phyloP scores from a whole-genome alignment of 129 eudicot species.

The Escallonia rubra region DNA sequence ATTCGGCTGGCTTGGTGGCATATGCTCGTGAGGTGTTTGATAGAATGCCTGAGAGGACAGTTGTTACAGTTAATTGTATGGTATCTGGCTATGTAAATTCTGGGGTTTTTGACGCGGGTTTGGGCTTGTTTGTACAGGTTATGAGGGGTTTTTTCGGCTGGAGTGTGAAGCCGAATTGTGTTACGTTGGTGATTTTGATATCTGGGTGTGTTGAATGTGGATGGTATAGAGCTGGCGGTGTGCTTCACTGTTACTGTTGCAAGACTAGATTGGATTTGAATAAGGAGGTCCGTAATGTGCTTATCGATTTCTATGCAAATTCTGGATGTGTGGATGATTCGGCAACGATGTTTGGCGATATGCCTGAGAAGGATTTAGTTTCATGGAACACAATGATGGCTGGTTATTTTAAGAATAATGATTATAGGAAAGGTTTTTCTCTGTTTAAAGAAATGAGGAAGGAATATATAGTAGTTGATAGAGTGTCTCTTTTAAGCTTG shows the following conservation, averaged over 20 bases:
- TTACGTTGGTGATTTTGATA: constrained; percentile 24
- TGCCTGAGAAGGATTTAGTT: constrained; percentile 24
- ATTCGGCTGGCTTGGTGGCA: constrained; percentile 11
- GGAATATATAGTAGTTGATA: constrained; percentile 8
- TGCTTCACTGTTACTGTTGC: constrained; percentile 23
- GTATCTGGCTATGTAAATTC: constrained; percentile 22
- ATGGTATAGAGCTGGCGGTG: constrained; percentile 5
- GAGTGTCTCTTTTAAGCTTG: constrained; percentile 21
- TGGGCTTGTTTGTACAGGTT: constrained; percentile 18
- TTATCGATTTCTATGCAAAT: constrained; percentile 28
- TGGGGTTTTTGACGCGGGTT: constrained; percentile 11
- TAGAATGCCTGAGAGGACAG: constrained; percentile 11
- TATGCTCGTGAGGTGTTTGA: constrained; percentile 26
- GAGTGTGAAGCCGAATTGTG: constrained; percentile 22
- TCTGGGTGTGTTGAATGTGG: constrained; percentile 30
- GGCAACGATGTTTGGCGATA: constrained; percentile 10
- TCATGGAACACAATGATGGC: constrained; percentile 29
- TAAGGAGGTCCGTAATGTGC: constrained; percentile 25
- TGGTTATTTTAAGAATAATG: constrained; percentile 15
- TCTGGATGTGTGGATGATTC: constrained; percentile 13
- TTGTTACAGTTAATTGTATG: constrained; percentile 29
- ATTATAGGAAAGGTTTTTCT: constrained; percentile 15
- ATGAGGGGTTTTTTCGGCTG: constrained; percentile 20
- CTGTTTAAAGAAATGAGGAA: constrained; percentile 29
- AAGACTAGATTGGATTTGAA: constrained; percentile 17